A percentile compares a stretch with the other conserved stretches of the same genome.
These are phyloP conservation scores for Globisporangium spinosum DNA, from an alignment of 352 stramenopile genomes.

Conservation along the genomic window DNA sequence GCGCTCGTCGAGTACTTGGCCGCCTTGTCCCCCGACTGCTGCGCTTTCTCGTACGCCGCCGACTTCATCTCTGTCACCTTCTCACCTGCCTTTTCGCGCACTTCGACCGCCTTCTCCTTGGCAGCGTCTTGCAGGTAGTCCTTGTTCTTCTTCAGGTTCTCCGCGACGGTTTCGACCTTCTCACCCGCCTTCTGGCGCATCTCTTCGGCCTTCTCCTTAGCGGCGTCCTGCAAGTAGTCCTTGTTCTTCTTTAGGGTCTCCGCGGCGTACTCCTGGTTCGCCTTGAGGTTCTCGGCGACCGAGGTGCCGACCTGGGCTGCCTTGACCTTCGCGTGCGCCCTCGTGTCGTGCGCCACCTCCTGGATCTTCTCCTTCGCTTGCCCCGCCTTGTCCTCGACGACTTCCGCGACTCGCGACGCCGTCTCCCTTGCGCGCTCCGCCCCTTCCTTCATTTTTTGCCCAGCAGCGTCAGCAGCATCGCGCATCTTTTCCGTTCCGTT, in stretches of 20 bases:
- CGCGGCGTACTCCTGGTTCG: neutral
- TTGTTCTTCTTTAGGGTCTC: neutral
- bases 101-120: slow-evolving; percentile 26
- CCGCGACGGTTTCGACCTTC: slow-evolving; percentile 29
- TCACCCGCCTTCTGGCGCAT: slow-evolving; percentile 9
- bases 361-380: slow-evolving; percentile 29
- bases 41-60: slow-evolving; percentile 12
- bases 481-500: slow-evolving; percentile 13
- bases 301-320: neutral
- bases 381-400: slow-evolving; percentile 18
- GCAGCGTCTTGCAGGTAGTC: slow-evolving; percentile 42
- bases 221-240: neutral
- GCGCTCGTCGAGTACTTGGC: slow-evolving; percentile 12
- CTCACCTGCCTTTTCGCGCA: slow-evolving; percentile 18
- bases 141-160: slow-evolving; percentile 49
- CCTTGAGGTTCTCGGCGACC: neutral
- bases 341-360: slow-evolving; percentile 21
- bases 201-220: slow-evolving; percentile 27
- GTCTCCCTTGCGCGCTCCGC: slow-evolving; percentile 21
- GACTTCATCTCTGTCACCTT: slow-evolving; percentile 8
- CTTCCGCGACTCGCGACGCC: neutral
- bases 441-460: slow-evolving; percentile 17
- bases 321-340: slow-evolving; percentile 23
- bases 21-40: slow-evolving; percentile 16
- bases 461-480: slow-evolving; percentile 7